Base-by-base conservation (phyloP, 2,329 filamentous ascomycete genomes). In the Byssochlamys sp. region DNA sequence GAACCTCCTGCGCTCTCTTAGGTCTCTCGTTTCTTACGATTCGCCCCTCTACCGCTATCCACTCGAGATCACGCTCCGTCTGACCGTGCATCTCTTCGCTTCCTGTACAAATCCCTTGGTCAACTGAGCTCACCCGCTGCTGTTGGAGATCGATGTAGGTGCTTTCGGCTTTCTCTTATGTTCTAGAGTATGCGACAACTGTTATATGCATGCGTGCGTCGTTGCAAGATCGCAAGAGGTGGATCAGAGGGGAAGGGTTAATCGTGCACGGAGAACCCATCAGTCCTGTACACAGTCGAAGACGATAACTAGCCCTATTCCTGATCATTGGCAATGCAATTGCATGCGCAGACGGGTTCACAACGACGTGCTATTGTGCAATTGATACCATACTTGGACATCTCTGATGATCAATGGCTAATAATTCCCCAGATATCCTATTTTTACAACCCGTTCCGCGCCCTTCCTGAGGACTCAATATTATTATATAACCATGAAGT, bases 401-500 rank as follows among this genome's bases (percentile, higher is more conserved):
- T 12, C 4, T 2, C 52, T 33, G 7, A 53, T 14, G 12, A 31
- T 9, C 52, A 31, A 54, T 14, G 14, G 26, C 27, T 29, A 11
- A 29, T 35, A 6, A 2, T 33, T 5, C 14, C 4, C 29, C 52
- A 14, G 52, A 35, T 35, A 19, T 54, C 31, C 31, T 19, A 24
- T 45, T 9, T 45, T 9, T 45, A 45, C 39, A 19, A 45, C 39
- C 39, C 19, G 39, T 24, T 45, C 19, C n/a, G 39, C 39, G 14
- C 9, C 35, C 19, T 45, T 45, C 54, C 35, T 53, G 27, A 29
- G 29, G 27, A 50, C 49, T 48, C 54, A 54, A 53, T 52, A 50
- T 45, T 45, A 25, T 53, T 48, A 53, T 49, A 19, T 19, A 19
- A 66, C 62, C 60, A 76, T 75, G 74, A 75, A 75, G 71, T 69